Base-by-base conservation (phyloP, 1,284 basidiomycete genomes). In the Ustilago lituana region DNA sequence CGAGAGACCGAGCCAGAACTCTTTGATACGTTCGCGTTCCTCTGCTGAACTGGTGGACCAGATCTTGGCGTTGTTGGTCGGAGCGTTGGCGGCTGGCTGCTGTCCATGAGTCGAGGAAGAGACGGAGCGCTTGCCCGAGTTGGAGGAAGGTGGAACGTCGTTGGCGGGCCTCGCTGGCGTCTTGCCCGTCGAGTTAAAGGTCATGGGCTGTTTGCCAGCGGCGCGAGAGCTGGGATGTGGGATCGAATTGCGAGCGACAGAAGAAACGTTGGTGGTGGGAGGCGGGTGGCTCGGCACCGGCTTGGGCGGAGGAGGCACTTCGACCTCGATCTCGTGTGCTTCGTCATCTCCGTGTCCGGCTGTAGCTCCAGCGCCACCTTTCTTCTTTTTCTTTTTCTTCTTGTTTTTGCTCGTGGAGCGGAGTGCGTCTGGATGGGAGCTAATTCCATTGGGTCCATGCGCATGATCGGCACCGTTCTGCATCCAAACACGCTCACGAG, bases 11-110 rank as follows among this genome's bases (percentile, higher is more conserved):
- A 97, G 88, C 95, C 95, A 98, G 84, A 98, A 98, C 79, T 94
- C 91, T 82, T 94, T 94, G 84, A 98, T 98, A 72, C 92, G 89
- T 82, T 97, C 94, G 24, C 96, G 88, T 84, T 98, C 95, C 83
- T 96, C 92, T 10, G 87, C 77, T 80, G 88, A 92, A 63, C 92
- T 94, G 78, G 89, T 92, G 90, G 93, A 74, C 74, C 74, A 76
- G 47, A 74, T 70, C 41, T 67, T 62, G 37, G 73, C 66, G 24
- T 63, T 55, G 64, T 49, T 64, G 44, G 45, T 14, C 6, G 60
- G 15, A 2, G 54, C 40, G 24, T 57, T 50, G 43, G 35, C 40
- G 31, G 52, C 47, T 20, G 66, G 56, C 31, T 54, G 54, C 39
- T 63, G 66, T 33, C 55, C 66, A 19, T 69, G 66, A 7, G 66